Percentiles rank a stretch among this genome's conserved stretches.
These are phyloP conservation scores for Rhytidhysteron rufulum DNA, from an alignment of 2,329 filamentous ascomycete species.

Conservation along the genomic window DNA sequence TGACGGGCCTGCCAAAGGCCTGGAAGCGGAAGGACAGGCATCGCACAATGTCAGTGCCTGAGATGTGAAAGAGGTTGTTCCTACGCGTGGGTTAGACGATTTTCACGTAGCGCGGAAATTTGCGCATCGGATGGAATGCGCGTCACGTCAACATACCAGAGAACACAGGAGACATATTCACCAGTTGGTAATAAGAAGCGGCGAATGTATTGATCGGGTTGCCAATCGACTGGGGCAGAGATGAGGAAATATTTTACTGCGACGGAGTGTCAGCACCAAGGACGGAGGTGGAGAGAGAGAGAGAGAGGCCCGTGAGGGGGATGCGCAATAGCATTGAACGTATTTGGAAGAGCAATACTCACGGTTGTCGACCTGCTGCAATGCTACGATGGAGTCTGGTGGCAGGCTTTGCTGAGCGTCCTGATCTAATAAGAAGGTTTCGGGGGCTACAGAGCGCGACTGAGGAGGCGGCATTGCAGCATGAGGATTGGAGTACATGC, in stretches of 20 bases:
- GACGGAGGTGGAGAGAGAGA: slow-evolving; percentile 5
- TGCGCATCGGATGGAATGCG: background rate
- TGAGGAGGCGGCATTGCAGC: slow-evolving; percentile 85
- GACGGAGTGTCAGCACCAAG: slow-evolving; percentile 24
- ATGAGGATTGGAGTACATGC: slow-evolving; percentile 49
- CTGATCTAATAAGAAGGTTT: slow-evolving; percentile 97
- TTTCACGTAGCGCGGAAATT: background rate
- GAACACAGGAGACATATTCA: slow-evolving; percentile 97
- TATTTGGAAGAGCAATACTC: slow-evolving; percentile 45
- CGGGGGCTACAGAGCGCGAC: slow-evolving; percentile 66
- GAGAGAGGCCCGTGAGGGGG: slow-evolving; percentile 12
- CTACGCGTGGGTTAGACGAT: slow-evolving; percentile 41
- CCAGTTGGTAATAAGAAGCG: slow-evolving; percentile 93
- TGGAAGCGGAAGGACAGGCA: slow-evolving; percentile 98
- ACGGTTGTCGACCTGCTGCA: slow-evolving; percentile 98
- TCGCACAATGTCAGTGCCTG: slow-evolving; percentile 96
- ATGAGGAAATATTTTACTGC: slow-evolving; percentile 99
- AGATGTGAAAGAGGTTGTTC: slow-evolving; percentile 99
- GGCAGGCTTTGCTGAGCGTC: slow-evolving; percentile 96
- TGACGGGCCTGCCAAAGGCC: slow-evolving; percentile 95
- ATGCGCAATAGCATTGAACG: slow-evolving; percentile 6
- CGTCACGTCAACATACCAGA: slow-evolving; percentile 60
- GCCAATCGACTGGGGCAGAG: slow-evolving; percentile 97
- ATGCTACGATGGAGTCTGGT: slow-evolving; percentile 91
- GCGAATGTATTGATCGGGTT: slow-evolving; percentile 91